Conservation (phyloP, 805 yeast genomes). For the Tetrapisispora phaffii region DNA sequence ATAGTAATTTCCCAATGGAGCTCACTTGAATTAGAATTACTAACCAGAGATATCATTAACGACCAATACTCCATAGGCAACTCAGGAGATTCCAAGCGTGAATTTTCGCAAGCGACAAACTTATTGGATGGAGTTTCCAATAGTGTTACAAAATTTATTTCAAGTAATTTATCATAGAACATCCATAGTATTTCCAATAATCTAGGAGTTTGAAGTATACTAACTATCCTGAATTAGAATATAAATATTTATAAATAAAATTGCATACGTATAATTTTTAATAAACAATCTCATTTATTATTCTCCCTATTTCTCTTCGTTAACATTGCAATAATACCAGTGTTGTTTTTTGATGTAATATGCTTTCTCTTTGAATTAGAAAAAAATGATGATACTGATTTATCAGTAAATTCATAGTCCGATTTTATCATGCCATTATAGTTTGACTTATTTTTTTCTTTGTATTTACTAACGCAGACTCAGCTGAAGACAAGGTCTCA, state of each 20-base stretch:
- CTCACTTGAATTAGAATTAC: constrained; percentile 34
- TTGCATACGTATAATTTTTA: background rate
- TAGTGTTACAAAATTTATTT: constrained; percentile 4
- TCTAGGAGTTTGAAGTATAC: background rate
- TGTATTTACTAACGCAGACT: constrained; percentile 11
- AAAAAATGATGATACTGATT: background rate
- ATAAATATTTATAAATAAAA: no score
- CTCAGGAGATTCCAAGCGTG: constrained; percentile 1
- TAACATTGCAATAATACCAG: constrained; percentile 4
- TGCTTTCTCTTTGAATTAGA: background rate
- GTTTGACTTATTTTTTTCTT: background rate
- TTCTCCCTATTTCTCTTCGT: constrained; percentile 1
- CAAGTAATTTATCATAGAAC: background rate
- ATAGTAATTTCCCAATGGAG: constrained; percentile 58
- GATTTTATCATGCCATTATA: background rate
- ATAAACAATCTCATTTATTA: background rate
- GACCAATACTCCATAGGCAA: constrained; percentile 13
- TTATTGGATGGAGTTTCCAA: constrained; percentile 4
- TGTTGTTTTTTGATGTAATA: background rate
- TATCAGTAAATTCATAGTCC: background rate
- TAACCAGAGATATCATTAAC: constrained; percentile 24
- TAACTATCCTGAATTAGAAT: no score
- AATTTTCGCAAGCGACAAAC: background rate
- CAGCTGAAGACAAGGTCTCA: constrained; percentile 32
- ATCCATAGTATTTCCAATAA: background rate